These are phyloP conservation scores for Thuidium tamariscinum DNA, from an alignment of 225 moss, liverwort and hornwort genomes.

Conservation along the genomic window DNA sequence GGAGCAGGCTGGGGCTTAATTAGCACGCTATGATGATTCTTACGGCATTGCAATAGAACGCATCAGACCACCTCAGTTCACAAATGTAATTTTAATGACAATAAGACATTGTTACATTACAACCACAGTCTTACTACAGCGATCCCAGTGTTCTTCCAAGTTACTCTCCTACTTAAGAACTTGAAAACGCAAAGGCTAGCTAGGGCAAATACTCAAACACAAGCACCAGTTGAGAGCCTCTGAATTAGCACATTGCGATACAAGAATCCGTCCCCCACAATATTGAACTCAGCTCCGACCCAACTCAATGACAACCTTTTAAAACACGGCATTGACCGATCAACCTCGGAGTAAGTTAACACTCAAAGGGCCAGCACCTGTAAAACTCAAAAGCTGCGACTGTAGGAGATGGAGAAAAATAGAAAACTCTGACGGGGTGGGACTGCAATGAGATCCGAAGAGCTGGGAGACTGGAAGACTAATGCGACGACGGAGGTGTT, in stretches of 20 bases:
- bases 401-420: not conserved
- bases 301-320: not conserved
- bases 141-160: not conserved
- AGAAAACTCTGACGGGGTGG: too few species aligned
- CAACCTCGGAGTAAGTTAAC: not conserved
- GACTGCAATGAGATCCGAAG: not conserved
- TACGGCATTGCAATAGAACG: not conserved
- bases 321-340: not conserved
- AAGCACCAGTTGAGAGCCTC: not conserved
- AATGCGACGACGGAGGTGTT: accelerated
- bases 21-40: too few species aligned
- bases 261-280: not conserved
- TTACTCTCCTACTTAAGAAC: not conserved
- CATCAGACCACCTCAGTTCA: not conserved
- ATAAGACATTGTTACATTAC: not conserved
- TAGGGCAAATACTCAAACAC: not conserved
- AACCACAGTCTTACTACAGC: too few species aligned
- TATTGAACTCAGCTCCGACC: not conserved
- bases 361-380: not conserved
- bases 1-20: not conserved
- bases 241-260: not conserved
- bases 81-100: not conserved
- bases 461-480: not conserved
- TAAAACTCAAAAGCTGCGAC: not conserved
- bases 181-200: not conserved